These are phyloP conservation scores for Alternaria sp. DNA, from an alignment of 2,329 filamentous ascomycete species.

Conservation along the genomic window DNA sequence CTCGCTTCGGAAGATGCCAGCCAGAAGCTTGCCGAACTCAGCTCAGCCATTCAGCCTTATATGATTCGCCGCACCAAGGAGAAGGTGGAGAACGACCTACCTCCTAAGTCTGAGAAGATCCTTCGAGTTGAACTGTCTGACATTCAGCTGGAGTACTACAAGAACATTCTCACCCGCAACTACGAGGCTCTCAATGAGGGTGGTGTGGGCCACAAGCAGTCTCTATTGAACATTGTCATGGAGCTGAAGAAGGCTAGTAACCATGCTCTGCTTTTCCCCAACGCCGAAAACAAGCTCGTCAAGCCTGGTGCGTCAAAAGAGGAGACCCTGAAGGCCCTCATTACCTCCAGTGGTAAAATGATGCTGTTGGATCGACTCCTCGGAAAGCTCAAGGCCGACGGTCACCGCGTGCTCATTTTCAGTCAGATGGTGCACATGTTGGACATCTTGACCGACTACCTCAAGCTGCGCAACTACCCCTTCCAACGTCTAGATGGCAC, in stretches of 20 bases:
- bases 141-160: slow-evolving; percentile 97
- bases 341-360: slow-evolving; percentile 99
- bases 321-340: slow-evolving; percentile 89
- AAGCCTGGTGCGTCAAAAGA: slow-evolving; percentile 83
- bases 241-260: slow-evolving; percentile 99
- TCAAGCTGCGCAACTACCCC: slow-evolving; percentile 90
- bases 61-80: slow-evolving; percentile 97
- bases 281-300: slow-evolving; percentile 88
- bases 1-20: slow-evolving; percentile 82
- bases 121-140: slow-evolving; percentile 97
- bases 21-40: slow-evolving; percentile 85
- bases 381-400: slow-evolving; percentile 90
- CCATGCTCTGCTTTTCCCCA: slow-evolving; percentile 97
- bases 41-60: slow-evolving; percentile 87
- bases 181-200: slow-evolving; percentile 94
- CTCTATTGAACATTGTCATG: slow-evolving; percentile 98
- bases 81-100: slow-evolving; percentile 94
- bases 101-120: slow-evolving; percentile 98
- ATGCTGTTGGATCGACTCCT: slow-evolving; percentile 97
- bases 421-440: slow-evolving; percentile 99
- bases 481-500: slow-evolving; percentile 96
- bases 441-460: slow-evolving; percentile 93
- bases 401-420: slow-evolving; percentile 96
- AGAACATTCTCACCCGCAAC: slow-evolving; percentile 96
- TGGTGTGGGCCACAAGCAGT: slow-evolving; percentile 90